Percentiles rank a stretch among this genome's conserved stretches.
Evolutionary conservation across 176 grass and related monocot species (phyloP).

Genomic region (Eremochloa ophiuroides): DNA sequence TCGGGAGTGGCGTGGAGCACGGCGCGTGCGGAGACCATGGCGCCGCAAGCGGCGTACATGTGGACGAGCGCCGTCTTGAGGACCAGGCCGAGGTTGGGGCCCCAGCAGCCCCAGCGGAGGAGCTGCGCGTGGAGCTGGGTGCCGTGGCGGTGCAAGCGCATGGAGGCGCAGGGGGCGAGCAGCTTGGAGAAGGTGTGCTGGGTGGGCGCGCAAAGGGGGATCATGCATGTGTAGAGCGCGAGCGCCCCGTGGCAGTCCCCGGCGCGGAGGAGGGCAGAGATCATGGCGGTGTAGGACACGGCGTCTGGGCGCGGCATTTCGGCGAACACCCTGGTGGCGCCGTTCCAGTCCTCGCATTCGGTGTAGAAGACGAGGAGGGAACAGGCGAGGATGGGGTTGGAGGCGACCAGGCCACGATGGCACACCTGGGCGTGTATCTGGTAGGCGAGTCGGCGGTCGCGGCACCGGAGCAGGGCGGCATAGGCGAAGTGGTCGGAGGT

Average conservation of each 20-base stretch:
- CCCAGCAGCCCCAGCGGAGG: slow-evolving; percentile 32
- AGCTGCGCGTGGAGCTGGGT: slow-evolving; percentile 65
- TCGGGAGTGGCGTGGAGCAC: slow-evolving; percentile 50
- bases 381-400: slow-evolving; percentile 54
- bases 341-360: background rate
- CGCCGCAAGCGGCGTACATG: slow-evolving; percentile 59
- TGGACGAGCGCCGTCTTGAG: slow-evolving; percentile 76
- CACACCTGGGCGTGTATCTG: slow-evolving; percentile 63
- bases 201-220: slow-evolving; percentile 37
- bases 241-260: slow-evolving; percentile 39
- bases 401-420: slow-evolving; percentile 40
- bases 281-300: slow-evolving; percentile 71
- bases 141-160: slow-evolving; percentile 22
- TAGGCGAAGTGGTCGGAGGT: slow-evolving; percentile 53
- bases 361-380: slow-evolving; percentile 58
- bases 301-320: slow-evolving; percentile 47
- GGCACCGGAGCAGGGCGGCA: slow-evolving; percentile 59
- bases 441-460: slow-evolving; percentile 23
- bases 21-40: slow-evolving; percentile 30
- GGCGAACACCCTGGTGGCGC: slow-evolving; percentile 48
- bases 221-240: slow-evolving; percentile 54
- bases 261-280: slow-evolving; percentile 42
- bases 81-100: slow-evolving; percentile 41
- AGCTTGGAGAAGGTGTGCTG: slow-evolving; percentile 62
- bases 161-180: slow-evolving; percentile 36